Evolutionary conservation across 2,329 filamentous ascomycete genomes (phyloP).

Genomic region (Boeremia lycopersici): DNA sequence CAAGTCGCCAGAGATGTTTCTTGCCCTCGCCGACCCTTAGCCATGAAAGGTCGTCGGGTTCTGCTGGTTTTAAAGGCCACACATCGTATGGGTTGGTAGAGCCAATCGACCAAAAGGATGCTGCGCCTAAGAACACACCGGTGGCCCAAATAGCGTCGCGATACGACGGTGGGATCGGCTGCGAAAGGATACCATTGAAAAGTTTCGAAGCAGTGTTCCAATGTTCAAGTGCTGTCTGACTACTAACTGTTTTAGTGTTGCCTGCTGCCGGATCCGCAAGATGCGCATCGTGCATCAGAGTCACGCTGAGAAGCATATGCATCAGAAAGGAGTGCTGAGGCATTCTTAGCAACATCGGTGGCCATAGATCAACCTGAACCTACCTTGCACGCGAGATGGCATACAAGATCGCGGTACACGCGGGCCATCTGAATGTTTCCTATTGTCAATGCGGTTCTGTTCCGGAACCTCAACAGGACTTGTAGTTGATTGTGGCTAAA

Average conservation of each 20-base stretch:
- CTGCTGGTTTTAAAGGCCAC: constrained; percentile 61
- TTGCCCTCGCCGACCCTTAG: constrained; percentile 63
- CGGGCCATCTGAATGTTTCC: constrained; percentile 39
- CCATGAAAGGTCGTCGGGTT: constrained; percentile 61
- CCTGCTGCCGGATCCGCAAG: constrained; percentile 30
- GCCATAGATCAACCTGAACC: constrained; percentile 8
- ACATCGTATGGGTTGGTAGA: constrained; percentile 51
- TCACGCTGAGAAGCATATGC: constrained; percentile 60
- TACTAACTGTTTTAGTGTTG: constrained; percentile 31
- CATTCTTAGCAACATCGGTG: not conserved
- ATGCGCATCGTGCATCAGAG: constrained; percentile 60
- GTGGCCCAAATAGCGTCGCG: constrained; percentile 57
- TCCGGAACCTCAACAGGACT: constrained; percentile 52
- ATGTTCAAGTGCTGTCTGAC: constrained; percentile 52
- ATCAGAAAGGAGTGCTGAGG: constrained; percentile 59
- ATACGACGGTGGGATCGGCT: constrained; percentile 45
- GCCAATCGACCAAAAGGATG: constrained; percentile 55
- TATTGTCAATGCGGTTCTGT: constrained; percentile 51
- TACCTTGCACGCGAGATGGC: constrained; percentile 52
- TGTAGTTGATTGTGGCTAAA: constrained; percentile 31
- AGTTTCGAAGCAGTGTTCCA: constrained; percentile 56
- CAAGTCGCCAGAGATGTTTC: constrained; percentile 58
- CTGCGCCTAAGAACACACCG: constrained; percentile 55
- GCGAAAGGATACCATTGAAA: constrained; percentile 54
- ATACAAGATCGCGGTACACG: constrained; percentile 47